Percentiles rank a stretch among this genome's conserved stretches.
phyloP scores from a whole-genome alignment of 176 grass and related monocot genomes.

The Rhynchospora pubera region DNA sequence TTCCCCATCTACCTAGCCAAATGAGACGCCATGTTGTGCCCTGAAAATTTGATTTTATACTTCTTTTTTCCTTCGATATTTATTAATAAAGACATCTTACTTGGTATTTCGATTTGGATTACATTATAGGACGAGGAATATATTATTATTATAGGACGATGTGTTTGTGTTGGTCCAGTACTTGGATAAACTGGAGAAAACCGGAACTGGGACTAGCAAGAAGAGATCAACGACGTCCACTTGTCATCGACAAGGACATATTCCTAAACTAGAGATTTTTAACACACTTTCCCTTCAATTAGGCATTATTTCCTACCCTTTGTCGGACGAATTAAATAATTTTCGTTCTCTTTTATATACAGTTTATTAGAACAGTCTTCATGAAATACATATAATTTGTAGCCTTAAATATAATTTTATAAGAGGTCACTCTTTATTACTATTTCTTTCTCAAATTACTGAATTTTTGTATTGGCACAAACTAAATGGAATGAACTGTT shows the following conservation, averaged over 20 bases:
- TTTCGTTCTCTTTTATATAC: neutral
- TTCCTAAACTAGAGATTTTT: constrained; percentile 18
- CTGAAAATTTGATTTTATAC: neutral
- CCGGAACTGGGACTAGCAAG: neutral
- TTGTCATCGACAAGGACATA: constrained; percentile 14
- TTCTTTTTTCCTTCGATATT: neutral
- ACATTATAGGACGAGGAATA: too few relatives aligned
- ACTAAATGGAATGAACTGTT: too few relatives aligned
- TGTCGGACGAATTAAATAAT: neutral
- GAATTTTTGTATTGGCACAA: neutral
- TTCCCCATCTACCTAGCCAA: neutral
- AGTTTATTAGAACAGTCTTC: neutral
- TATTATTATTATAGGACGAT: neutral
- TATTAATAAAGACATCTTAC: neutral
- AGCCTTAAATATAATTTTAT: neutral
- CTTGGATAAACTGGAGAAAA: neutral
- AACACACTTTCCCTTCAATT: neutral
- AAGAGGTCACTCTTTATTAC: neutral
- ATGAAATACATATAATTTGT: neutral
- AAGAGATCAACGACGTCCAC: neutral
- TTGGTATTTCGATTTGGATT: neutral
- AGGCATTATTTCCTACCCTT: neutral
- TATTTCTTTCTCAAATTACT: neutral
- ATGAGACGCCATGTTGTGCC: neutral
- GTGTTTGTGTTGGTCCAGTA: neutral